Base-by-base conservation (phyloP, 352 stramenopile genomes). In the Globisporangium heterothallicum region DNA sequence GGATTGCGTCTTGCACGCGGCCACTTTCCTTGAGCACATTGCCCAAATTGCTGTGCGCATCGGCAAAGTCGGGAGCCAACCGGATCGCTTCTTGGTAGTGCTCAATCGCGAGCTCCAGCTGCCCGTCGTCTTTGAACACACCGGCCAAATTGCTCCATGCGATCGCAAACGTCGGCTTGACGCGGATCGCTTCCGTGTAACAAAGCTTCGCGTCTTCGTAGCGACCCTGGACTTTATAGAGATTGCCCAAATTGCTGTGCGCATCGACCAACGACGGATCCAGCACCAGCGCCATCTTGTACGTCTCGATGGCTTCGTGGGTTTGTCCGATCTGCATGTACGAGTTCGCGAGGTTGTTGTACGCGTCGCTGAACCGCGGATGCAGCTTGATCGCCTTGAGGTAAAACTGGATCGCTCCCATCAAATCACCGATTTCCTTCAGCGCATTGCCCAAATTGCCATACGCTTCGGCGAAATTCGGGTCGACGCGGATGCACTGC, bases 211-310 rank as follows among this genome's bases (percentile, higher is more conserved):
- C 88, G n/a, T 94, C 84, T 21, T 93, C 82, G 21, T 89, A 64
- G 0, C 74, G 68, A 3, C 84, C 84, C 65, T 95, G 79, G 13
- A 86, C 78, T 59, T 97, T 97, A 65, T 96, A 93, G 22, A 97
- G 63, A 54, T 97, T 97, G 21, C 89, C 94, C n/a, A 98, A 56
- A 55, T 98, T 98, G 42, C 74, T 92, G 59, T 97, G 88, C n/a
- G 92, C 92, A 53, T 98, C 92, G 16, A 97, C 88, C 13, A 97
- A 71, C 30, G 74, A 73, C 34, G 88, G 92, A 42, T 96, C 72
- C 4, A 94, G 63, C 45, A 96, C 70, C 2, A 98, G 66, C 36
- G 89, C 92, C 84, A 97, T 96, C 63, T 97, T 88, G 78, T 97
- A 98, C 42, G 88, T 97, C 63, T 97, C 84, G 18, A 97, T 85